Conservation (phyloP, 495 filamentous ascomycete genomes). For the Hypoxylon fuscum region DNA sequence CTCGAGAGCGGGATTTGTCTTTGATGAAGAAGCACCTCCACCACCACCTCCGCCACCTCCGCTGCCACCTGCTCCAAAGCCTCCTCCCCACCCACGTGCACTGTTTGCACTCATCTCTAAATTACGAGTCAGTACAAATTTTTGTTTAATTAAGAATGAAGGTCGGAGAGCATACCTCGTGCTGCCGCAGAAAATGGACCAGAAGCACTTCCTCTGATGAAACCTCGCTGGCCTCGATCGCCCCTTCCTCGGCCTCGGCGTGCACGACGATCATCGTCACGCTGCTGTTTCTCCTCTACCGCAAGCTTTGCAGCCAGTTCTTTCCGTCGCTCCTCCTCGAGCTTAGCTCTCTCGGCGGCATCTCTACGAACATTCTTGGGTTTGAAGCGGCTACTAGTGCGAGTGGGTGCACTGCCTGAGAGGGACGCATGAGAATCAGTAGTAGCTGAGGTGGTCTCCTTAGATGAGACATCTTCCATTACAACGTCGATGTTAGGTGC, state of each 20-base stretch:
- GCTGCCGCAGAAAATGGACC: slow-evolving; percentile 52
- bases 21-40: slow-evolving; percentile 39
- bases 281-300: slow-evolving; percentile 41
- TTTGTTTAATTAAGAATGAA: no score
- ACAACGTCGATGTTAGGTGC: slow-evolving; percentile 1
- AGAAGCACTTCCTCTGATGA: slow-evolving; percentile 46
- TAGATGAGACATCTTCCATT: slow-evolving; percentile 14
- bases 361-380: slow-evolving; percentile 55
- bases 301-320: slow-evolving; percentile 43
- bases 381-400: slow-evolving; percentile 44
- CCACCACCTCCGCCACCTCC: no score
- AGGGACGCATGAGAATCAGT: no score
- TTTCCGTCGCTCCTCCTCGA: slow-evolving; percentile 49
- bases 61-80: slow-evolving; percentile 43
- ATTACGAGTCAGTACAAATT: slow-evolving; percentile 28
- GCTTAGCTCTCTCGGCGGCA: slow-evolving; percentile 50
- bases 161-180: slow-evolving; percentile 38
- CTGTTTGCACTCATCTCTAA: slow-evolving; percentile 45
- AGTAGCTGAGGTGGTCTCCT: not conserved
- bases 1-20: slow-evolving; percentile 12
- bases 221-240: slow-evolving; percentile 41
- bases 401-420: slow-evolving; percentile 29
- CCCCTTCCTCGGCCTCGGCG: slow-evolving; percentile 51
- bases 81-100: slow-evolving; percentile 45
- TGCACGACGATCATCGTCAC: slow-evolving; percentile 48